Percentiles rank a stretch among this genome's conserved stretches.
Conservation (phyloP, 768 basidiomycete genomes). For the Antrodiella citrinella region DNA sequence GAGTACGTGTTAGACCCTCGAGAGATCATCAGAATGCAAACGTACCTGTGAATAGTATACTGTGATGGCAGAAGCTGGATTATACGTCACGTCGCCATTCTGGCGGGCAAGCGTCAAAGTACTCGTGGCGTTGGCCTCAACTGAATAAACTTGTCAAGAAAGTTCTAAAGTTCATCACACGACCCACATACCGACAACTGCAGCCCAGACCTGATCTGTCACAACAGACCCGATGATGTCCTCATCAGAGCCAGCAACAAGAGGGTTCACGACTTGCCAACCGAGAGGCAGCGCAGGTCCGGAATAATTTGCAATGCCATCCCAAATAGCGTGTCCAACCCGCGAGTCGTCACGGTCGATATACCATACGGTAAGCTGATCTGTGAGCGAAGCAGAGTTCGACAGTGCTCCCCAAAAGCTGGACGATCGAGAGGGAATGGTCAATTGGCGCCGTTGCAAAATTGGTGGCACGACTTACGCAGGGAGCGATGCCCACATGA, state of each 20-base stretch:
- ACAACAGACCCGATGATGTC: conserved; percentile 26
- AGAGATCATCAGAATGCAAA: not conserved
- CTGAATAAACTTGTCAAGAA: conserved; percentile 9
- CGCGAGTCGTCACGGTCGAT: conserved; percentile 31
- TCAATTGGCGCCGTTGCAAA: conserved; percentile 6
- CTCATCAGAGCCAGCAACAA: conserved; percentile 18
- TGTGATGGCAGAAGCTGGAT: conserved; percentile 26
- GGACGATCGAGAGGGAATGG: not conserved
- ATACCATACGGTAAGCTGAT: conserved; percentile 30
- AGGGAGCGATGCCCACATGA: conserved; percentile 34
- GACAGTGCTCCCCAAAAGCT: conserved; percentile 23
- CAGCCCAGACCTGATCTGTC: conserved; percentile 33
- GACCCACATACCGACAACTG: conserved; percentile 27
- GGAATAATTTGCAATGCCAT: conserved; percentile 19
- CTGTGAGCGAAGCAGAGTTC: conserved; percentile 12
- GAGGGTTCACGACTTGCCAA: conserved; percentile 16
- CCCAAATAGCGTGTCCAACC: conserved; percentile 24
- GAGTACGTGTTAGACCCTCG: not conserved
- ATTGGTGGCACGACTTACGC: conserved; percentile 29
- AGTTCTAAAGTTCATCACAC: not conserved
- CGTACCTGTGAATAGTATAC: conserved; percentile 35
- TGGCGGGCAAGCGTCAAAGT: conserved; percentile 25
- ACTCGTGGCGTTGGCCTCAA: conserved; percentile 28
- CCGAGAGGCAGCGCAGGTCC: conserved; percentile 16
- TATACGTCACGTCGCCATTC: conserved; percentile 30